Evolutionary conservation across 2,329 filamentous ascomycete genomes (phyloP).

Genomic region (Talaromyces marneffei): DNA sequence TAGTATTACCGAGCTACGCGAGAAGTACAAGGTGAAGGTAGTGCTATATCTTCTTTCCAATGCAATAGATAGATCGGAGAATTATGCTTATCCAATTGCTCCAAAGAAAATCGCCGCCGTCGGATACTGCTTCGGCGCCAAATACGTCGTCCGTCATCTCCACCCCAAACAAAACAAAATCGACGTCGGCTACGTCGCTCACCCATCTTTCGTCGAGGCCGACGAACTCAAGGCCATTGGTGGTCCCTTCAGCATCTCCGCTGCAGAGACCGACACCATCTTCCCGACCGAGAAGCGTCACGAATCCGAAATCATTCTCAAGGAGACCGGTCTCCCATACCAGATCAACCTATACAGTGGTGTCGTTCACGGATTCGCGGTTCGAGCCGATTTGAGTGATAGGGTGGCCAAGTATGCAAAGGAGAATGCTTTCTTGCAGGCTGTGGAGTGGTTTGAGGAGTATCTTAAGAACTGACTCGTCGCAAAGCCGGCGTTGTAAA

Average conservation of each 20-base stretch:
- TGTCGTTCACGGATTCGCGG: conserved; percentile 65
- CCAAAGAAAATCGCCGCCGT: conserved; percentile 23
- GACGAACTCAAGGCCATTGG: conserved; percentile 58
- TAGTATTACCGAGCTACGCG: conserved; percentile 31
- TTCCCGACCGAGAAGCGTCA: conserved; percentile 54
- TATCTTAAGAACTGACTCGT: conserved; percentile 6
- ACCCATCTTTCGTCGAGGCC: conserved; percentile 65
- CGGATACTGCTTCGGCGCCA: conserved; percentile 26
- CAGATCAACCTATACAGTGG: conserved; percentile 68
- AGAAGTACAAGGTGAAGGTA: conserved; percentile 22
- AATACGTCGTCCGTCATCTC: conserved; percentile 65
- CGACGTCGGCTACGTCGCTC: conserved; percentile 63
- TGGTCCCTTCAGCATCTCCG: conserved; percentile 60
- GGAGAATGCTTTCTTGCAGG: conserved; percentile 70
- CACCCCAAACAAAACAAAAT: conserved; percentile 51
- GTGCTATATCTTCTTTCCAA: neutral
- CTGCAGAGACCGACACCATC: conserved; percentile 52
- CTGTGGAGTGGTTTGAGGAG: conserved; percentile 57
- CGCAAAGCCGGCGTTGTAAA: neutral
- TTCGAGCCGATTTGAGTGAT: conserved; percentile 56
- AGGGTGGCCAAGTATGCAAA: conserved; percentile 59
- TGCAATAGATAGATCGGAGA: no score
- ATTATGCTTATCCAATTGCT: neutral
- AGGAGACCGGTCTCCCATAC: conserved; percentile 52
- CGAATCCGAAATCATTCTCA: conserved; percentile 53